phyloP scores from a whole-genome alignment of 257 asterid genomes.

The Parsonsia alboflavescens region DNA sequence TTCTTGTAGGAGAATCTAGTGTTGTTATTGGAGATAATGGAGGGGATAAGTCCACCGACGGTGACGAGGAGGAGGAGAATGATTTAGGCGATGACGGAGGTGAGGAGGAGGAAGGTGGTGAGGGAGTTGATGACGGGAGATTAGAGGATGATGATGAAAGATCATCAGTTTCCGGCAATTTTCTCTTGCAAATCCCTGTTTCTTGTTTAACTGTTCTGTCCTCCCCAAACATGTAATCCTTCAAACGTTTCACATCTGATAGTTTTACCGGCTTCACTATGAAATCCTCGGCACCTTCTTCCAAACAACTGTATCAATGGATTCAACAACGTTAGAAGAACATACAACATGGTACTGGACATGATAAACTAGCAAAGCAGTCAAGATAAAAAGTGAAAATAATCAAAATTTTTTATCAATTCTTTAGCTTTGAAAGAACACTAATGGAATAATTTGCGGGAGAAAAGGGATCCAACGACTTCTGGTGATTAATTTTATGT shows the following conservation, averaged over 20 bases:
- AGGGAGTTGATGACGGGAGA: conserved; percentile 18
- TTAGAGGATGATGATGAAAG: conserved; percentile 21
- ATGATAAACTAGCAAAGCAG: not conserved
- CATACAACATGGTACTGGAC: not conserved
- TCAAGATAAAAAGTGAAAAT: not conserved
- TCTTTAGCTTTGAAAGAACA: not conserved
- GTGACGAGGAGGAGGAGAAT: conserved; percentile 31
- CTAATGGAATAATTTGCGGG: not conserved
- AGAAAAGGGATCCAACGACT: not conserved
- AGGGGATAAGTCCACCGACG: conserved; percentile 30
- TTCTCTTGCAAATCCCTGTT: conserved; percentile 54
- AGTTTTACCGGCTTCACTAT: conserved; percentile 82
- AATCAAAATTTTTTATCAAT: not conserved
- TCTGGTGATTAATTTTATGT: not conserved
- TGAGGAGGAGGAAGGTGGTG: conserved; percentile 29
- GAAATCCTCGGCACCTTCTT: conserved; percentile 96
- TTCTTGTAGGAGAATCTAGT: conserved; percentile 45
- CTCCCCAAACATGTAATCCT: conserved; percentile 68
- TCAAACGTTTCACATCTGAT: conserved; percentile 71
- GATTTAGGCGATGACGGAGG: conserved; percentile 30
- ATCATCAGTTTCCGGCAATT: conserved; percentile 43
- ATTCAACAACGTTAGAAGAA: not conserved
- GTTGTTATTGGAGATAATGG: conserved; percentile 37
- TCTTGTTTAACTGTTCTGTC: conserved; percentile 32
- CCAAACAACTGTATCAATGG: conserved; percentile 63